A percentile compares a stretch with the other conserved stretches of the same genome.
phyloP scores from a whole-genome alignment of 2,329 filamentous ascomycete genomes.

The Phyllosticta citriasiana region DNA sequence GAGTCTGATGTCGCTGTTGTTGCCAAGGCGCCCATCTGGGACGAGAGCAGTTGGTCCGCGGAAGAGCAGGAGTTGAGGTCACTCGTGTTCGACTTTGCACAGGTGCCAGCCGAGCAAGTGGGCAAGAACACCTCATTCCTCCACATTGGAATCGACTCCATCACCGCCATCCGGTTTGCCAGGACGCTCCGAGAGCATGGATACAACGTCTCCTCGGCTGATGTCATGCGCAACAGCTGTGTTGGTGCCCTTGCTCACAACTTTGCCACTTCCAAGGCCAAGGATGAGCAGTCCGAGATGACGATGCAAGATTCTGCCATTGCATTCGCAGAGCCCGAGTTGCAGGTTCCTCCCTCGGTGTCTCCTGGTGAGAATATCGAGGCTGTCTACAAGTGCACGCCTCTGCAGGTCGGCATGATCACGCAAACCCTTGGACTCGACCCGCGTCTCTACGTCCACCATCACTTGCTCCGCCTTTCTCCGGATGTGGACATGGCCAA shows the following conservation, averaged over 20 bases:
- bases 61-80: constrained; percentile 1
- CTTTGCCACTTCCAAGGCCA: not conserved
- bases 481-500: constrained; percentile 21
- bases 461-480: constrained; percentile 25
- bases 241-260: constrained; percentile 15
- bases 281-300: not conserved
- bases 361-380: constrained; percentile 20
- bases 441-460: constrained; percentile 42
- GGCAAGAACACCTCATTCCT: constrained; percentile 21
- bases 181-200: constrained; percentile 20
- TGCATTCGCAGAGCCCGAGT: not conserved
- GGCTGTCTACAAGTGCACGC: constrained; percentile 34
- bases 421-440: constrained; percentile 67
- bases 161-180: constrained; percentile 26
- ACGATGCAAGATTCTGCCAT: not conserved
- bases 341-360: not conserved
- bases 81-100: constrained; percentile 17
- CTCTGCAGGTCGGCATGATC: constrained; percentile 33
- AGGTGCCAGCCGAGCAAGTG: constrained; percentile 16
- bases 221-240: constrained; percentile 26
- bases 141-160: constrained; percentile 26
- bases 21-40: constrained; percentile 1
- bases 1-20: not conserved
- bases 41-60: constrained; percentile 3
- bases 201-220: constrained; percentile 23